These are phyloP conservation scores for Gossypium stocksii DNA, from an alignment of 345 rosid genomes.

Conservation along the genomic window DNA sequence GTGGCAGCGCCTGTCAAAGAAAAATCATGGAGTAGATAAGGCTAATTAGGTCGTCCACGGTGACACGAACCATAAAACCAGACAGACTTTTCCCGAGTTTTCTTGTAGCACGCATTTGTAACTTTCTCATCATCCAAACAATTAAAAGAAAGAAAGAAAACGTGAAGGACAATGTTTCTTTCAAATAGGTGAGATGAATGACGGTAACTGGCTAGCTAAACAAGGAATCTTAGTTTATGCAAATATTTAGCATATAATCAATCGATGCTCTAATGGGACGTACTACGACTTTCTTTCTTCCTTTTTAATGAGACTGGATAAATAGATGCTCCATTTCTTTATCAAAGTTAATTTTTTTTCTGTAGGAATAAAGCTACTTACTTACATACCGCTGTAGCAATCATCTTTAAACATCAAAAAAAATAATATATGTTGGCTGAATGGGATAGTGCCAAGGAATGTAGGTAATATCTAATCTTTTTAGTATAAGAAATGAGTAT, in stretches of 20 bases:
- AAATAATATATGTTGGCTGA: background rate
- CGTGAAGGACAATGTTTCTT: background rate
- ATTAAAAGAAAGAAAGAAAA: background rate
- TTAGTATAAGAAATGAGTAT: background rate
- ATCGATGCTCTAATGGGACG: conserved; percentile 9
- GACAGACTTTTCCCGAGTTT: background rate
- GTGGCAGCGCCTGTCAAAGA: background rate
- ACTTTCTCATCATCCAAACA: background rate
- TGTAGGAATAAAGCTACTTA: conserved; percentile 3
- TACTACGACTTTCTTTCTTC: background rate
- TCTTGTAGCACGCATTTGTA: background rate
- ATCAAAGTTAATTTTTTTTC: background rate
- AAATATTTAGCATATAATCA: background rate
- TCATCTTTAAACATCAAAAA: background rate
- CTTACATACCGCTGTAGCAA: background rate
- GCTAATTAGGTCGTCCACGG: background rate
- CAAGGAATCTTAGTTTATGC: background rate
- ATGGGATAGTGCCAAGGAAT: conserved; percentile 10
- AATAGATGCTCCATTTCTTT: conserved; percentile 10
- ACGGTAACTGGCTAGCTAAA: background rate
- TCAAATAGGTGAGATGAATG: background rate
- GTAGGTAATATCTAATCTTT: background rate
- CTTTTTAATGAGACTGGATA: background rate
- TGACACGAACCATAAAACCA: background rate
- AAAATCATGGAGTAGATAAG: conserved; percentile 12